A percentile compares a stretch with the other conserved stretches of the same genome.
These are phyloP conservation scores for Tylopilus intermedius DNA, from an alignment of 768 basidiomycete genomes.

Conservation along the genomic window DNA sequence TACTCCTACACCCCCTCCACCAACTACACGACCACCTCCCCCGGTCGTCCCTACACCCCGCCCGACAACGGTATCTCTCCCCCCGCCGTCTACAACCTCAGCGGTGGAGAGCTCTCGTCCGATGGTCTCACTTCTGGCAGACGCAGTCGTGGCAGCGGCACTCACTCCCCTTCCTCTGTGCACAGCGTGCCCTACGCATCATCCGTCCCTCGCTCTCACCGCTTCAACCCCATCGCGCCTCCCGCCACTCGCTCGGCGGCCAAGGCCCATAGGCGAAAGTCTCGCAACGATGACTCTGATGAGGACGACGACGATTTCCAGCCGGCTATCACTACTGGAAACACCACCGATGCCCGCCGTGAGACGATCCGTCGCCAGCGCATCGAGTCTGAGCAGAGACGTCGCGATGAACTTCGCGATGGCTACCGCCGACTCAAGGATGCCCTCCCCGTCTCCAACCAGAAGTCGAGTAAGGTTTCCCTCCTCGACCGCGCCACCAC, in stretches of 20 bases:
- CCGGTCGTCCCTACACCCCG: constrained; percentile 66
- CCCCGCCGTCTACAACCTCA: constrained; percentile 66
- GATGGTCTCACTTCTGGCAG: constrained; percentile 62
- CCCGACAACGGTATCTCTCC: constrained; percentile 64
- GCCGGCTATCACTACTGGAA: constrained; percentile 40
- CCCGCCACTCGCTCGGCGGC: constrained; percentile 50
- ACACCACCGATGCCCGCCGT: constrained; percentile 65
- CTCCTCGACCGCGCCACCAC: constrained; percentile 84
- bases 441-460: constrained; percentile 82
- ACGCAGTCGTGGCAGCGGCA: constrained; percentile 67
- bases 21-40: constrained; percentile 49
- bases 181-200: constrained; percentile 52
- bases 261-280: constrained; percentile 43
- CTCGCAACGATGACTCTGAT: constrained; percentile 62
- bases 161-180: constrained; percentile 46
- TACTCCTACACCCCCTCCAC: constrained; percentile 53
- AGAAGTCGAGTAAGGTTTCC: constrained; percentile 90
- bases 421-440: constrained; percentile 90
- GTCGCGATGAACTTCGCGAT: constrained; percentile 89
- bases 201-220: constrained; percentile 67
- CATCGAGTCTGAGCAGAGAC: constrained; percentile 89
- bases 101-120: constrained; percentile 68
- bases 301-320: constrained; percentile 75
- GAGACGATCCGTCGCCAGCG: constrained; percentile 89
- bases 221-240: constrained; percentile 68